phyloP scores from a whole-genome alignment of 2,329 filamentous ascomycete genomes.

The Thielaviopsis euricoi region DNA sequence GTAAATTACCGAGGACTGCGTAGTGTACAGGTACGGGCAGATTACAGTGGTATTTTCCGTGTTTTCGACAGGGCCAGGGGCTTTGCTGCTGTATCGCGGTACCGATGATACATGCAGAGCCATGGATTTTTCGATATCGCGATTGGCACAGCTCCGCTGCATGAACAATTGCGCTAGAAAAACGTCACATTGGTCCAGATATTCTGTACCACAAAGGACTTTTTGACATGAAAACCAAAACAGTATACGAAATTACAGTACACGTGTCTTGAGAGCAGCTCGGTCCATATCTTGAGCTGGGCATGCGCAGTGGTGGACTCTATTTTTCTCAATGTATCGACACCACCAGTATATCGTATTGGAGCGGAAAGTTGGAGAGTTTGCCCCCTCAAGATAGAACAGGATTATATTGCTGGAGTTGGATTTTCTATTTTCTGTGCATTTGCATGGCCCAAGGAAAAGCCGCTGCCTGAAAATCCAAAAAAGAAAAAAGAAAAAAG shows the following conservation, averaged over 20 bases:
- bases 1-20: neutral
- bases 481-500: too few relatives aligned
- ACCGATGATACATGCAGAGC: neutral
- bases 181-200: neutral
- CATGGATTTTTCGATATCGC: neutral
- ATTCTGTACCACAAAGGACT: neutral
- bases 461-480: too few relatives aligned
- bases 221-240: neutral
- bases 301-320: neutral
- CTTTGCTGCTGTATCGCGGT: too few relatives aligned
- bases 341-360: too few relatives aligned
- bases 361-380: too few relatives aligned
- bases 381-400: too few relatives aligned
- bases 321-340: neutral
- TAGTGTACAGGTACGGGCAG: neutral
- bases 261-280: neutral
- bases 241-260: neutral
- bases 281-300: neutral
- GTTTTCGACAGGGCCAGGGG: too few relatives aligned
- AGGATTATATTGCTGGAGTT: too few relatives aligned
- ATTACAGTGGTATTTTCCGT: too few relatives aligned
- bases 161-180: neutral
- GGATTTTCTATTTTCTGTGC: too few relatives aligned
- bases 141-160: neutral
- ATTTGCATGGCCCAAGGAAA: too few relatives aligned